These are phyloP conservation scores for Nicotiana sylvestris DNA, from an alignment of 257 asterid species.

Conservation along the genomic window DNA sequence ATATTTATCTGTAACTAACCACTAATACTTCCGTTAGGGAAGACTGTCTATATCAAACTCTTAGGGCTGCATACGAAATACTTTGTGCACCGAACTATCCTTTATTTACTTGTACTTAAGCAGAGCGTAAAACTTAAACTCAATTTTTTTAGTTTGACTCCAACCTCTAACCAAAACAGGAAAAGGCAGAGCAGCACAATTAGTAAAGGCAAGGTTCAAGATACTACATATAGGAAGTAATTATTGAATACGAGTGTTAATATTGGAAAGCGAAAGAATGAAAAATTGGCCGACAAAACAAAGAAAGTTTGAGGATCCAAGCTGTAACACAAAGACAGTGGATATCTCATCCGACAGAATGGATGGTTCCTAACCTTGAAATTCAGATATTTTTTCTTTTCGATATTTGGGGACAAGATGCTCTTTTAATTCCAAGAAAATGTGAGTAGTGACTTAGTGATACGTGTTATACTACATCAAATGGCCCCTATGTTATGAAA, in stretches of 20 bases:
- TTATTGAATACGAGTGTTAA: background rate
- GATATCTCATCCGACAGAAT: constrained; percentile 4
- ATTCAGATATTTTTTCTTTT: background rate
- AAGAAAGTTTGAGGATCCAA: background rate
- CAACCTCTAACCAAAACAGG: background rate
- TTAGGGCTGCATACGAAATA: accelerated
- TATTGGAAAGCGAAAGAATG: background rate
- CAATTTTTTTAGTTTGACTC: background rate
- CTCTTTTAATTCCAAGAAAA: background rate
- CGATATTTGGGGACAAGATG: background rate
- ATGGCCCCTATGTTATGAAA: constrained; percentile 16
- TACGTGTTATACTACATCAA: background rate
- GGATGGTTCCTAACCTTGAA: constrained; percentile 19
- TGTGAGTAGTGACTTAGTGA: background rate
- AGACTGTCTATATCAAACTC: no score
- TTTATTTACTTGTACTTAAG: no score
- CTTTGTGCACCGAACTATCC: no score
- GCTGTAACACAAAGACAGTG: constrained; percentile 16
- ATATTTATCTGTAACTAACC: no score
- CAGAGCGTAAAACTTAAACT: background rate
- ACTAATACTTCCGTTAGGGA: no score
- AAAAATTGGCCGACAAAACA: background rate
- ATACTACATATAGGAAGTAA: background rate
- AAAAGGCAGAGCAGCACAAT: background rate
- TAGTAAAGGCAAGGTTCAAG: background rate